A percentile compares a stretch with the other conserved stretches of the same genome.
Evolutionary conservation across 2,329 filamentous ascomycete species (phyloP).

Genomic region (Ascochyta pisi): DNA sequence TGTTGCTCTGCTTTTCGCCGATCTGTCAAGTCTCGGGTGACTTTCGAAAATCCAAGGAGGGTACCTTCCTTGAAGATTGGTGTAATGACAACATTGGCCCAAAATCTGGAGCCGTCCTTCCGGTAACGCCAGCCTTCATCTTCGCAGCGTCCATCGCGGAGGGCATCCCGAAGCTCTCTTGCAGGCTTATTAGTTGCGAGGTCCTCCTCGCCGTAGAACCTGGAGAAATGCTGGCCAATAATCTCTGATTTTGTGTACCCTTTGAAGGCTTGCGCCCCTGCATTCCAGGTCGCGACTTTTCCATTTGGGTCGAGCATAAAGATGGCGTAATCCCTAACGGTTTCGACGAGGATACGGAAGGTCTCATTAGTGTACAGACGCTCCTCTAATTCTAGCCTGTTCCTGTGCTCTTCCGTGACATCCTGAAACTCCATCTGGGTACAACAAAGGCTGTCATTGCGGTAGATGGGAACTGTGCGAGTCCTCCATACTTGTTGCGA

Average conservation of each 20-base stretch:
- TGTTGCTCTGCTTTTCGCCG: conserved; percentile 62
- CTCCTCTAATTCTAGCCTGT: conserved; percentile 52
- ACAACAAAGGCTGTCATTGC: conserved; percentile 49
- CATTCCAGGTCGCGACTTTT: conserved; percentile 65
- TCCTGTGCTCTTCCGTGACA: conserved; percentile 41
- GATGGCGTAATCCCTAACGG: conserved; percentile 68
- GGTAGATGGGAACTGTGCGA: conserved; percentile 54
- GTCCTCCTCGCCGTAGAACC: conserved; percentile 63
- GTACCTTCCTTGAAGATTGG: conserved; percentile 60
- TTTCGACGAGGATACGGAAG: conserved; percentile 67
- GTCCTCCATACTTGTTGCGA: conserved; percentile 43
- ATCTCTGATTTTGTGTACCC: conserved; percentile 63
- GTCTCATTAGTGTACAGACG: conserved; percentile 58
- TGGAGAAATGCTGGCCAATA: conserved; percentile 64
- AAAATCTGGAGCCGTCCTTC: conserved; percentile 65
- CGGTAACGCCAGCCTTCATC: conserved; percentile 67
- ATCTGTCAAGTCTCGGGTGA: conserved; percentile 65
- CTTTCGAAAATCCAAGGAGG: conserved; percentile 65
- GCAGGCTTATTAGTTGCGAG: conserved; percentile 58
- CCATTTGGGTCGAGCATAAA: conserved; percentile 66
- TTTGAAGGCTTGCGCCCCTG: conserved; percentile 63
- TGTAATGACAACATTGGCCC: conserved; percentile 67
- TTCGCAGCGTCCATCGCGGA: conserved; percentile 63
- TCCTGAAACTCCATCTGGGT: conserved; percentile 54
- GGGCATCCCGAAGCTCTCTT: conserved; percentile 59